Conservation (phyloP, 345 rosid species). For the Odontarrhena argentea region DNA sequence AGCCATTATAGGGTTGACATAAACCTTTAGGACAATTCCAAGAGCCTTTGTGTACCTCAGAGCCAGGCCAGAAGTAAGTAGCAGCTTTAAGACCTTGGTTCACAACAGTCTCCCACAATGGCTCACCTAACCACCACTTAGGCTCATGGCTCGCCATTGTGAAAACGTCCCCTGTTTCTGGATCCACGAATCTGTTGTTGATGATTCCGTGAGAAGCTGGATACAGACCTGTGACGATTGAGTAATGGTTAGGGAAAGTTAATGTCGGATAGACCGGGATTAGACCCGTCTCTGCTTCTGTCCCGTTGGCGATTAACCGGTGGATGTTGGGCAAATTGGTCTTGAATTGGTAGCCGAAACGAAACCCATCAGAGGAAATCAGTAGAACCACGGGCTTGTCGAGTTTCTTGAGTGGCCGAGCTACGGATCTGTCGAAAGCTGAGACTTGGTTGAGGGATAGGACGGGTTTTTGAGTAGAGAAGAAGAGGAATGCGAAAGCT, state of each 20-base stretch:
- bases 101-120: constrained; percentile 87
- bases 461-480: constrained; percentile 40
- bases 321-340: constrained; percentile 66
- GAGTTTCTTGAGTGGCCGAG: constrained; percentile 70
- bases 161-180: constrained; percentile 57
- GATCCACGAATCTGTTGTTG: constrained; percentile 71
- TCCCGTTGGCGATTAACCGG: constrained; percentile 75
- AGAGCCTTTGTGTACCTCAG: constrained; percentile 90
- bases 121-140: constrained; percentile 97
- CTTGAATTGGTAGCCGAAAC: constrained; percentile 94
- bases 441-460: constrained; percentile 23
- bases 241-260: constrained; percentile 93
- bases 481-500: constrained; percentile 72
- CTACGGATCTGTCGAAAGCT: constrained; percentile 32
- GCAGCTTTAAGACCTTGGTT: constrained; percentile 85
- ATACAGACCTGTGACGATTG: constrained; percentile 91
- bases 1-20: constrained; percentile 66
- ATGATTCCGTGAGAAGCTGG: constrained; percentile 87
- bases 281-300: constrained; percentile 83
- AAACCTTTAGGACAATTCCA: constrained; percentile 72
- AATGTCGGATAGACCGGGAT: constrained; percentile 88
- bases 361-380: constrained; percentile 91
- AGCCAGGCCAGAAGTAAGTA: constrained; percentile 95
- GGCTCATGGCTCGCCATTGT: constrained; percentile 80
- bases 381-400: constrained; percentile 67